These are phyloP conservation scores for Stygiomarasmius scandens DNA, from an alignment of 1,284 basidiomycete genomes.

Conservation along the genomic window DNA sequence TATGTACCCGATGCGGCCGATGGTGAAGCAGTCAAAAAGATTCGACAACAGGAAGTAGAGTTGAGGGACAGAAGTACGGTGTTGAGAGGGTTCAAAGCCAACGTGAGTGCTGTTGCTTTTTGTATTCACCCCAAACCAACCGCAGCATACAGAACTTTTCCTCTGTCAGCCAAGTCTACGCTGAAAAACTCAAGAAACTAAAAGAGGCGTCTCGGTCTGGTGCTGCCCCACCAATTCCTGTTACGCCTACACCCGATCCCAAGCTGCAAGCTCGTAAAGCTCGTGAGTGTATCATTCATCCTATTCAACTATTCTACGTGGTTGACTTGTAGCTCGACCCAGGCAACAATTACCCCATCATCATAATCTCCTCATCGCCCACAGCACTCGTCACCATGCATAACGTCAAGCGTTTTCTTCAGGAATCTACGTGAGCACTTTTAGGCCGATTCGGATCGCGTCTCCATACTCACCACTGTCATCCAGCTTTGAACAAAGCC, in stretches of 20 bases:
- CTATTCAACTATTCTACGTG: not conserved
- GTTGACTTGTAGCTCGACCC: not conserved
- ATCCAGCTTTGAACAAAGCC: slow-evolving; percentile 76
- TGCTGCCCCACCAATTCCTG: slow-evolving; percentile 34
- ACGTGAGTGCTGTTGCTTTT: slow-evolving; percentile 48
- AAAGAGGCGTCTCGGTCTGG: slow-evolving; percentile 65
- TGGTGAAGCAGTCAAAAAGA: slow-evolving; percentile 82
- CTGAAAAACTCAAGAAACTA: slow-evolving; percentile 77
- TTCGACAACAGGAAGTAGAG: slow-evolving; percentile 73
- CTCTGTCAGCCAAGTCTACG: slow-evolving; percentile 58
- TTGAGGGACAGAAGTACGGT: slow-evolving; percentile 77
- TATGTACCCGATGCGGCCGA: slow-evolving; percentile 82
- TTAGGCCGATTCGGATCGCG: not conserved
- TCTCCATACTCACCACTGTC: not conserved
- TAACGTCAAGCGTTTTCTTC: slow-evolving; percentile 93
- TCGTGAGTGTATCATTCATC: slow-evolving; percentile 40
- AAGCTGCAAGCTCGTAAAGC: slow-evolving; percentile 64
- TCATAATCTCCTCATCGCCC: slow-evolving; percentile 94
- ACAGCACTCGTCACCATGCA: slow-evolving; percentile 97
- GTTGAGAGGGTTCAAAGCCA: slow-evolving; percentile 73
- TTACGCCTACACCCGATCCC: slow-evolving; percentile 38
- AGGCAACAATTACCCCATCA: slow-evolving; percentile 85
- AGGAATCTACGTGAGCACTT: slow-evolving; percentile 76
- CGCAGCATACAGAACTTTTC: slow-evolving; percentile 65
- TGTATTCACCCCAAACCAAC: not conserved